Evolutionary conservation across 495 filamentous ascomycete species (phyloP).

Genomic region (Staphylotrichum tortipilum): DNA sequence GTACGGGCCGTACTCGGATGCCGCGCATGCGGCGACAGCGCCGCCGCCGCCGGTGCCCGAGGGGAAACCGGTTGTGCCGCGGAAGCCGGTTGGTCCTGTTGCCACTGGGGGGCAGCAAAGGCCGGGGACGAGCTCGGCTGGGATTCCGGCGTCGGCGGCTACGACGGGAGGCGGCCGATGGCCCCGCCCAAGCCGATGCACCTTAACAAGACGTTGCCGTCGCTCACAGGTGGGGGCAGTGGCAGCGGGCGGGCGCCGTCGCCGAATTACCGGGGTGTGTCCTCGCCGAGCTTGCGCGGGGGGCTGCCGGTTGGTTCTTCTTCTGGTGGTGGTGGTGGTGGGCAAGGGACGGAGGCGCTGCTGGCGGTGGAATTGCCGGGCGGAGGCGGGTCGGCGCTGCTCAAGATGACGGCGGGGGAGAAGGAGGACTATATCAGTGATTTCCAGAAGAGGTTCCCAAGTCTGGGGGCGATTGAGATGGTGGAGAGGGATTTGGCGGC

Average conservation of each 20-base stretch:
- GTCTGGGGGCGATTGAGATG: constrained; percentile 73
- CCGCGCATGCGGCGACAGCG: constrained; percentile 14
- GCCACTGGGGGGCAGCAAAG: constrained; percentile 1
- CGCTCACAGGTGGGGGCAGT: constrained; percentile 18
- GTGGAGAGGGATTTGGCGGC: constrained; percentile 48
- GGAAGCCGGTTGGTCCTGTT: constrained; percentile 22
- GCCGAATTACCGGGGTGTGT: constrained; percentile 8
- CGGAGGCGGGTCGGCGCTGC: constrained; percentile 25
- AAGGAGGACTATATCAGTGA: constrained; percentile 49
- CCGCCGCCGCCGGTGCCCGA: constrained; percentile 2
- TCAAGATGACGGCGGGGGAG: constrained; percentile 39
- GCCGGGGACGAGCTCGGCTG: not conserved
- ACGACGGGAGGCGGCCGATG: constrained; percentile 4
- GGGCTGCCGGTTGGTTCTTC: not conserved
- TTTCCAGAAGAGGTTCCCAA: constrained; percentile 78
- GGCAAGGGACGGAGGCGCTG: constrained; percentile 20
- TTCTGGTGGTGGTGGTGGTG: constrained; percentile 6
- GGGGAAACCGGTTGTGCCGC: constrained; percentile 19
- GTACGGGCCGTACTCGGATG: constrained; percentile 76
- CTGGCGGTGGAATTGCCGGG: constrained; percentile 35
- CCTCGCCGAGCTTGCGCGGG: constrained; percentile 8
- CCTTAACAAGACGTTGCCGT: constrained; percentile 40
- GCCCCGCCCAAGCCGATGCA: constrained; percentile 46
- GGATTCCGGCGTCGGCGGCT: not conserved
- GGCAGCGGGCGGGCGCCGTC: constrained; percentile 20